Base-by-base conservation (phyloP, 148 eudicot genomes). In the Amaranthus palmeri region DNA sequence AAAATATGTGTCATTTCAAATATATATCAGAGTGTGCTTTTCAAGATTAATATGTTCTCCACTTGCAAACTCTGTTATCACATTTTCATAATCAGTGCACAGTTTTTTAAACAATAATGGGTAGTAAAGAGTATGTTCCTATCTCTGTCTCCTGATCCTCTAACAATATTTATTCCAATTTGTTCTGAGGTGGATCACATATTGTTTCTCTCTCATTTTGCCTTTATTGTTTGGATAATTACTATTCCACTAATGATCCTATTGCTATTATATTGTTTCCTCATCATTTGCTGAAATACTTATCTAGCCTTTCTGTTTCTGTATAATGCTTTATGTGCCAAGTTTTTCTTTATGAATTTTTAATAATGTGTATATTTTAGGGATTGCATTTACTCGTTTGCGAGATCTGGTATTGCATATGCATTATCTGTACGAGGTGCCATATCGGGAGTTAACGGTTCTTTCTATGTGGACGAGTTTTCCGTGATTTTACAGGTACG, bases 401-500 rank as follows among this genome's bases (percentile, higher is more conserved):
- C 85, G 70, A 73, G 81, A 72, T 72, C 84, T 54, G 58, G 67
- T 69, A 71, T 84, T 75, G 80, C 84, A 73, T 72, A 86, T 78
- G 88, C 96, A 46, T 80, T 82, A 73, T 81, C 84, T 72, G 81
- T 82, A 50, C 78, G 72, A 61, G 82, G 85, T 76, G 79, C 77
- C 76, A 71, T 85, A 74, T 54, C 77, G 25, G 96, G 88, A 48
- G 71, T 86, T 51, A 50, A 84, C 77, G 79, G 76, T 76, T 74
- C 75, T 41, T 66, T 95, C 58, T 88, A 74, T 84, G 72, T 87
- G 83, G 93, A 92, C 80, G 97, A 92, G 73, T 61, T 88, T 72
- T 82, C 81, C 80, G 72, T 83, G 68, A 78, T 88, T 70, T 57
- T 74, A 52, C 87, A 88, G 99, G 99, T 95, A 77, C 49, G 61